Conservation (phyloP, 1,139 yeast genomes). For the Hemisphaericaspora xylofermentans region DNA sequence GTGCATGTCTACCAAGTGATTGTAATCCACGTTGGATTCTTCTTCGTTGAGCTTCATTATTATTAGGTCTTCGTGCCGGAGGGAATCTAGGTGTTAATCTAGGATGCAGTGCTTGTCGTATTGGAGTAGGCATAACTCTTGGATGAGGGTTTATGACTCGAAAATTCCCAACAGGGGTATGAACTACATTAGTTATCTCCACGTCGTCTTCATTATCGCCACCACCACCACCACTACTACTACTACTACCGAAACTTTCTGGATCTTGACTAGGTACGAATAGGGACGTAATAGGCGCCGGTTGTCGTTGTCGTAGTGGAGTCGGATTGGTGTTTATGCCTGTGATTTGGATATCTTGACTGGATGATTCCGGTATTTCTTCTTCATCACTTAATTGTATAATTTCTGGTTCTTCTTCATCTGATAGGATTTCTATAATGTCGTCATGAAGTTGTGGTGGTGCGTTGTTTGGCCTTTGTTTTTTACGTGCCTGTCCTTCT, state of each 20-base stretch:
- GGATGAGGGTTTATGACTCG: not conserved
- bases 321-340: slow-evolving; percentile 11
- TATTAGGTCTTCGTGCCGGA: too few relatives aligned
- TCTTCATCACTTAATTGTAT: slow-evolving; percentile 5
- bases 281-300: not conserved
- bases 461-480: not conserved
- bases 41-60: too few relatives aligned
- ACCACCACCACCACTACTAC: not conserved
- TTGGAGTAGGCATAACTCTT: too few relatives aligned
- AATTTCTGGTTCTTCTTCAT: slow-evolving; percentile 8
- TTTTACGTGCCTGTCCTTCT: not conserved
- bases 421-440: slow-evolving; percentile 7
- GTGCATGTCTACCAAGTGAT: too few relatives aligned
- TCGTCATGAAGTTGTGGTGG: not conserved
- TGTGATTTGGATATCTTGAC: slow-evolving; percentile 19
- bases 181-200: slow-evolving; percentile 11
- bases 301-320: slow-evolving; percentile 8
- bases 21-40: too few relatives aligned
- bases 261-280: not conserved
- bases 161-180: slow-evolving; percentile 12
- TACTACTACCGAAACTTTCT: not conserved
- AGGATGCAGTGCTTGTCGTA: too few relatives aligned
- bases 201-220: slow-evolving; percentile 4
- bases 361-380: slow-evolving; percentile 10
- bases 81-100: too few relatives aligned